phyloP scores from a whole-genome alignment of 2,329 filamentous ascomycete species.

The Calonectria ilicicola region DNA sequence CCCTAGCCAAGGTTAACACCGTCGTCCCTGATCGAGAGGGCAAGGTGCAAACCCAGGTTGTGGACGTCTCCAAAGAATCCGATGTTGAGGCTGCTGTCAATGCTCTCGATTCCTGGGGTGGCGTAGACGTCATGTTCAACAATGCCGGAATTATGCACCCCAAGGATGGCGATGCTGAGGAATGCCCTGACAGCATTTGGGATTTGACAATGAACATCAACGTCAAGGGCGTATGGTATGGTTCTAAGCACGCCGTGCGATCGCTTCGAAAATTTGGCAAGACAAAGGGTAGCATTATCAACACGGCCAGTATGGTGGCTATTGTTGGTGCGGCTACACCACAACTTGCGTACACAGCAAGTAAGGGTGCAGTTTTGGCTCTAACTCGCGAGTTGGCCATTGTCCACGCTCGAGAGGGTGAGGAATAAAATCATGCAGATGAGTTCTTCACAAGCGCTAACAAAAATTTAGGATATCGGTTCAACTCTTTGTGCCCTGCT shows the following conservation, averaged over 20 bases:
- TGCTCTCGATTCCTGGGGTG: constrained; percentile 84
- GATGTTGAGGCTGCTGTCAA: constrained; percentile 82
- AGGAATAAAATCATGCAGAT: not conserved
- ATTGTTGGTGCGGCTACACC: constrained; percentile 89
- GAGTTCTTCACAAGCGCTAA: not conserved
- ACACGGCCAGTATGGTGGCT: constrained; percentile 90
- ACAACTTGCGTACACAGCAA: constrained; percentile 92
- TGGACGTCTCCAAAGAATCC: constrained; percentile 88
- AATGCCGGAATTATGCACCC: constrained; percentile 98
- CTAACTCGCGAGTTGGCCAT: constrained; percentile 92
- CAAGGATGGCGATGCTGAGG: constrained; percentile 81
- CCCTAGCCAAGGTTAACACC: constrained; percentile 79
- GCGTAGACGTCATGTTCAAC: constrained; percentile 94
- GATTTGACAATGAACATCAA: constrained; percentile 94
- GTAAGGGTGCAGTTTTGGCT: constrained; percentile 91
- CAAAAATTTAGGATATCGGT: constrained; percentile 69
- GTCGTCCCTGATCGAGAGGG: constrained; percentile 73
- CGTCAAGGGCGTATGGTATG: constrained; percentile 97
- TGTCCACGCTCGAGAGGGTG: constrained; percentile 86
- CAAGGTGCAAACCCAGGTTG: constrained; percentile 69
- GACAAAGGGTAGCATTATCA: constrained; percentile 85
- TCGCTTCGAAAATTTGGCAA: constrained; percentile 85
- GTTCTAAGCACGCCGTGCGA: constrained; percentile 90
- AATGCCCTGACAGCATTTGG: constrained; percentile 92
- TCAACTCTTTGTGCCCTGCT: constrained; percentile 91